Conservation (phyloP, 139 green algal genomes). For the Nannochloris sp. region DNA sequence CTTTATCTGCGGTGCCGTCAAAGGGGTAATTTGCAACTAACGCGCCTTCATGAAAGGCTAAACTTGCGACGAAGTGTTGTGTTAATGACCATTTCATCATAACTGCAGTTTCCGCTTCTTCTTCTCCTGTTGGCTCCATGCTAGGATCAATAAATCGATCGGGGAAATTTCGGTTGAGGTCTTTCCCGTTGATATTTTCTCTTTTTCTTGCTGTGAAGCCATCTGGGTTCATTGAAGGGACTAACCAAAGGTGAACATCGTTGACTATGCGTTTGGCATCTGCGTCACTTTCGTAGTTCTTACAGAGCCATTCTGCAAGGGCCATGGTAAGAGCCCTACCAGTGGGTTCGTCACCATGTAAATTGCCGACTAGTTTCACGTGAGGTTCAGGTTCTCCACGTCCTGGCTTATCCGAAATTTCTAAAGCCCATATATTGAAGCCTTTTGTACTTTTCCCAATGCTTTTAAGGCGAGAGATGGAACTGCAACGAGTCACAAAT, state of each 20-base stretch:
- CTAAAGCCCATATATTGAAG: slow-evolving; percentile 45
- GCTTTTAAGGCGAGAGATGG: slow-evolving; percentile 22
- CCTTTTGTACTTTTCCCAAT: slow-evolving; percentile 41
- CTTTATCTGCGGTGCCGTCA: slow-evolving; percentile 61
- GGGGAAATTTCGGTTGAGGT: slow-evolving; percentile 92
- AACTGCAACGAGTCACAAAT: slow-evolving; percentile 7
- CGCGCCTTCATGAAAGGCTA: slow-evolving; percentile 47
- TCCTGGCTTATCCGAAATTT: slow-evolving; percentile 43
- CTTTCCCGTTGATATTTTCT: slow-evolving; percentile 45
- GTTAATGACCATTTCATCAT: slow-evolving; percentile 61
- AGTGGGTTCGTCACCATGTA: slow-evolving; percentile 85
- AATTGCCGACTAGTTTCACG: slow-evolving; percentile 67
- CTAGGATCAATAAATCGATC: slow-evolving; percentile 43
- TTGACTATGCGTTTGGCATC: slow-evolving; percentile 43
- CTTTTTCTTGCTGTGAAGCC: slow-evolving; percentile 53
- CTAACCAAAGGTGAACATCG: slow-evolving; percentile 53
- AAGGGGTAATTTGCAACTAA: slow-evolving; percentile 82
- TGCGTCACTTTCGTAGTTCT: slow-evolving; percentile 23
- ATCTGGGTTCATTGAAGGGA: slow-evolving; percentile 85
- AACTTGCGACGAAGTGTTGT: slow-evolving; percentile 2
- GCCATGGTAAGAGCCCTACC: slow-evolving; percentile 65
- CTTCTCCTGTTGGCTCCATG: slow-evolving; percentile 29
- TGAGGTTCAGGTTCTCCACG: slow-evolving; percentile 41
- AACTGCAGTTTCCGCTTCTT: slow-evolving; percentile 61
- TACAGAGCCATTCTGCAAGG: slow-evolving; percentile 76